Base-by-base conservation (phyloP, 73 alveolate species). In the Uronychia setigera region DNA sequence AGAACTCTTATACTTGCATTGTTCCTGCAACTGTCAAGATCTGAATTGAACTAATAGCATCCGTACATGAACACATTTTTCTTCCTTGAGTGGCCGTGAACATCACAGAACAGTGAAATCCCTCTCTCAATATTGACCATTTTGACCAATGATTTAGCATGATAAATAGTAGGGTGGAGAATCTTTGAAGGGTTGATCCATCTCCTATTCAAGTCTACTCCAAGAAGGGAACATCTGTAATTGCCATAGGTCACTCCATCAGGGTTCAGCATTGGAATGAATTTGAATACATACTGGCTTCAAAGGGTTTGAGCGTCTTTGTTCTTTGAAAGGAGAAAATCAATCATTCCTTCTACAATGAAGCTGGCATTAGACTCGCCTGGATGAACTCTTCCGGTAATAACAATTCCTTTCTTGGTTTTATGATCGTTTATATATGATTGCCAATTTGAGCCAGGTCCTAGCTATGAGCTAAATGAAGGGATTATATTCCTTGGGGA, bases 351-450 rank as follows among this genome's bases (percentile, higher is more conserved):
- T 84, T 95, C 95, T 84, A 96, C 92, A 75, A 97, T 97, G 92
- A 91, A 97, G 58, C 97, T 90, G 77, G 99, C 81, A 26, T 84
- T 90, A 26, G 98, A 84, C 87, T 98, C 99, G 13, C 99, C 99
- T 1, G 99, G 99, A 83, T 98, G 99, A 0, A 97, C 99, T 87
- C 99, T 95, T 0, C 99, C 98, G 0, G 98, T 94, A 11, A 98
- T 58, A 33, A 97, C 86, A 14, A 94, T 87, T 46, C 98, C 92
- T 80, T 90, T 88, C 81, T 89, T 93, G 74, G 67, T 82, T 29
- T 93, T 87, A 74, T 88, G 80, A 26, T 85, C 91, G 58, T 93
- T 95, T 1, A 33, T 31, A 1, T 75, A 29, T 1, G 90, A 74
- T 0, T 81, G 26, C 60, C 74, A 83, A 33, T 83, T 83, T 0